Conservation (phyloP, 306 rosid species). For the Sphenostylis stenocarpa region DNA sequence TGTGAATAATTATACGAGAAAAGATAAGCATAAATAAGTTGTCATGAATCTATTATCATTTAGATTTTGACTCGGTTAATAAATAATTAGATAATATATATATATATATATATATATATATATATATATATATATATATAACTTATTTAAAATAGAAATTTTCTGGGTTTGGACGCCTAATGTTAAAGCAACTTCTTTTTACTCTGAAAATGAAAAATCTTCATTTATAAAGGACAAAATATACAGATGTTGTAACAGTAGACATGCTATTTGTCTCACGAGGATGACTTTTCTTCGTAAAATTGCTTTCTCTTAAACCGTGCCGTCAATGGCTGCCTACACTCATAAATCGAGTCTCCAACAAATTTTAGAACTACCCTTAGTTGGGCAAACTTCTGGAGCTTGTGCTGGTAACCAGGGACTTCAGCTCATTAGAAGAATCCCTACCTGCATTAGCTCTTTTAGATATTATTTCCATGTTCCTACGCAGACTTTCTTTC, state of each 20-base stretch:
- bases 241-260: not conserved
- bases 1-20: no score
- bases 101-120: no score
- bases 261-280: not conserved
- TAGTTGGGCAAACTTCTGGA: constrained; percentile 56
- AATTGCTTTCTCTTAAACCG: not conserved
- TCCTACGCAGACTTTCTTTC: constrained; percentile 60
- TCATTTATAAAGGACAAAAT: not conserved
- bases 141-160: not conserved
- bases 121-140: no score
- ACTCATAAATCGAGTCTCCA: not conserved
- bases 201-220: not conserved
- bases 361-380: not conserved
- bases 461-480: constrained; percentile 63
- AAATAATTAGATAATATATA: no score
- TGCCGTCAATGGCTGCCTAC: not conserved
- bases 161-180: not conserved
- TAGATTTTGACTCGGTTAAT: not conserved
- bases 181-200: not conserved
- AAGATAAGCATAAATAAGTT: not conserved
- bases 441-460: constrained; percentile 53
- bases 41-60: not conserved
- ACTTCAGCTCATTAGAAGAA: constrained; percentile 53
- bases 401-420: constrained; percentile 60
- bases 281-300: not conserved